phyloP scores from a whole-genome alignment of 129 eudicot genomes.

The Helianthus annuus region HanXRQr2.0-SUNRISE NC_035443.2:2423685-2424184 shows the following conservation, averaged over 20 bases:
- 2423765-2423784: constrained; percentile 49
- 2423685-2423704: constrained; percentile 58
- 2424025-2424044: constrained; percentile 65
- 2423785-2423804: constrained; percentile 53
- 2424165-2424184: constrained; percentile 66
- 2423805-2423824: constrained; percentile 26
- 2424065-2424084: constrained; percentile 55
- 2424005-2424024: constrained; percentile 78
- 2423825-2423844: constrained; percentile 33
- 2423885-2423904: constrained; percentile 90
- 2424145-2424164: constrained; percentile 52
- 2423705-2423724: constrained; percentile 68
- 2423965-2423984: constrained; percentile 52
- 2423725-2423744: constrained; percentile 30
- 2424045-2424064: constrained; percentile 58
- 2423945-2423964: constrained; percentile 48
- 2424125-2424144: constrained; percentile 64
- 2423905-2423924: constrained; percentile 43
- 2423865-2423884: constrained; percentile 86
- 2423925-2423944: constrained; percentile 4
- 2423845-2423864: constrained; percentile 66
- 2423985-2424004: constrained; percentile 43
- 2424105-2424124: constrained; percentile 67
- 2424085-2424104: constrained; percentile 39
- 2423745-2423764: constrained; percentile 40